Evolutionary conservation across 108 stramenopile genomes (phyloP), one percentile per base, ranked within the genome.

Genomic region (Asterionellopsis glacialis): DNA sequence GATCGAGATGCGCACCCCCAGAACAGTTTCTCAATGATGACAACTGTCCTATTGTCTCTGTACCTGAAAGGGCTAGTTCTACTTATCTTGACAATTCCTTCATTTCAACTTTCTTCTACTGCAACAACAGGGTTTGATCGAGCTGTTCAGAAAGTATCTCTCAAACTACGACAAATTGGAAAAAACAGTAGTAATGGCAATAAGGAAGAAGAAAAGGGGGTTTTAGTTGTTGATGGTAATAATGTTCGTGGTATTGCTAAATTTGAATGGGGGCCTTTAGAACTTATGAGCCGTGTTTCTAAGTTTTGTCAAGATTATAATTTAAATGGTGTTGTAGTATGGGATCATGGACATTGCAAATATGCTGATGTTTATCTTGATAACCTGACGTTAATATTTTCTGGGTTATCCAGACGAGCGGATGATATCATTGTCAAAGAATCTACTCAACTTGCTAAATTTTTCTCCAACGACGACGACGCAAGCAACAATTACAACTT

Each of bases 241-340:
- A 68, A 68, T 53, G 58, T 68, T 9, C 57, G 67, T 19, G 67
- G 67, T n/a, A 68, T 59, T 18, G 67, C 49, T 40, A 68, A 45
- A 51, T 68, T 68, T 41, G 58, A 60, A 51, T 59, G 58, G 27
- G 44, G 44, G 59, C 57, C 58, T 15, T 11, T 68, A n/a, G 59
- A 68, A 60, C 22, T 68, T 11, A 51, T 55, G 23, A 19, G 51
- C 16, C 45, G 27, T 15, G 39, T 68, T 6, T 39, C 23, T 39
- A 9, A 21, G 12, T 68, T 68, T 28, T 68, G 67, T 54, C 39
- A 60, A 18, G 45, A 52, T 43, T 49, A 42, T 18, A 38, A 40
- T 41, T 51, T 68, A 3, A 68, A 51, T 15, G 59, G 24, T 1
- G 45, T 59, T 11, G 41, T 59, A 0, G 58, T 68, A 18, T 68